These are phyloP conservation scores for Echium plantagineum DNA, from an alignment of 257 asterid species.

Conservation along the genomic window DNA sequence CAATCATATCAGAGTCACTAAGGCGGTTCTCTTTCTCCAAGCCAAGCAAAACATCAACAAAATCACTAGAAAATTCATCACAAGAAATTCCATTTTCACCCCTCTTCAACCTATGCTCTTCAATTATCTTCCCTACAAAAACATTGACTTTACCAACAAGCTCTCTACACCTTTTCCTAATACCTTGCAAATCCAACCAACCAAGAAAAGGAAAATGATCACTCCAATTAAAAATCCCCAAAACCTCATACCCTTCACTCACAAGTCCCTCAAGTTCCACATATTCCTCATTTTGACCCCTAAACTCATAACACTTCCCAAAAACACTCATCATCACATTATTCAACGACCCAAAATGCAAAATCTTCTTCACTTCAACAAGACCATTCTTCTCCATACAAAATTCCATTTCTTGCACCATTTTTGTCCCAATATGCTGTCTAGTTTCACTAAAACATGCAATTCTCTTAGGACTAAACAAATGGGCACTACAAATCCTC, in stretches of 20 bases:
- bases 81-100: background rate
- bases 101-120: slow-evolving; percentile 43
- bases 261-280: slow-evolving; percentile 45
- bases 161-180: slow-evolving; percentile 42
- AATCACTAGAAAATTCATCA: slow-evolving; percentile 29
- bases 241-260: slow-evolving; percentile 57
- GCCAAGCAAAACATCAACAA: slow-evolving; percentile 66
- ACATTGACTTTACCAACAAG: slow-evolving; percentile 35
- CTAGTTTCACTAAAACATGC: slow-evolving; percentile 30
- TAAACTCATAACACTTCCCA: slow-evolving; percentile 41
- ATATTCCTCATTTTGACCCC: background rate
- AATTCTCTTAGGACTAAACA: slow-evolving; percentile 51
- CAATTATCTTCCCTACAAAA: slow-evolving; percentile 50
- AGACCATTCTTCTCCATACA: slow-evolving; percentile 23
- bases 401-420: slow-evolving; percentile 27
- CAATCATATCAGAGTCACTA: slow-evolving; percentile 59
- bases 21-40: slow-evolving; percentile 48
- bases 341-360: slow-evolving; percentile 50
- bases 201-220: slow-evolving; percentile 66
- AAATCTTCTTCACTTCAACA: slow-evolving; percentile 30
- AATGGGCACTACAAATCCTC: slow-evolving; percentile 47
- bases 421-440: slow-evolving; percentile 31
- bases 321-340: slow-evolving; percentile 76
- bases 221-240: slow-evolving; percentile 63
- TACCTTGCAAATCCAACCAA: slow-evolving; percentile 65